Conservation (phyloP, 768 basidiomycete species). For the Melanogaster broomeanus region DNA sequence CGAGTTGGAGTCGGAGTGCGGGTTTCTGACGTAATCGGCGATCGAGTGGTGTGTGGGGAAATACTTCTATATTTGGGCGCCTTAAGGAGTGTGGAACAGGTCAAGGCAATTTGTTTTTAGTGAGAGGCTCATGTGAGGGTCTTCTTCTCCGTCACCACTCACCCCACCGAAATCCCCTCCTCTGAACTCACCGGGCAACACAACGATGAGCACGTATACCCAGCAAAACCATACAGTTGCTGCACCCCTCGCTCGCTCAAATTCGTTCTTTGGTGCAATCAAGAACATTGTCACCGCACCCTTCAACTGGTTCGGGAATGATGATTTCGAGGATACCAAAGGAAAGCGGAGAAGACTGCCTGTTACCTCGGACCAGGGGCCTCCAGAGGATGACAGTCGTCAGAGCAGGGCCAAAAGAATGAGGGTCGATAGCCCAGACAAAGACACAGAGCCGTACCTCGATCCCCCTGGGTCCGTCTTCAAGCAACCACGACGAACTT, state of each 20-base stretch:
- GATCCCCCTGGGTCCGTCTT: conserved; percentile 56
- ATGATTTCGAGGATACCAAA: conserved; percentile 49
- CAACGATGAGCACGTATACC: conserved; percentile 33
- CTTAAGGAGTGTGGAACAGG: conserved; percentile 6
- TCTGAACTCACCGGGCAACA: conserved; percentile 14
- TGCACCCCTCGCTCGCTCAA: conserved; percentile 48
- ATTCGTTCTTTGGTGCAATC: conserved; percentile 61
- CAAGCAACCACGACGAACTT: conserved; percentile 21
- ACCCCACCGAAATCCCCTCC: conserved; percentile 11
- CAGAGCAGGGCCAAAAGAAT: conserved; percentile 49
- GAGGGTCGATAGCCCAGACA: conserved; percentile 52
- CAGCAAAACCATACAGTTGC: conserved; percentile 25
- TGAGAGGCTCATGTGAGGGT: conserved; percentile 8
- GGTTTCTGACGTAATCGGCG: neutral
- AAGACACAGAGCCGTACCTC: conserved; percentile 45
- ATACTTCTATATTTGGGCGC: conserved; percentile 7
- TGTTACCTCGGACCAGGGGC: conserved; percentile 21
- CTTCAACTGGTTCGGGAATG: conserved; percentile 54
- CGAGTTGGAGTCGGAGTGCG: too few relatives aligned
- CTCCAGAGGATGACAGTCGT: conserved; percentile 35
- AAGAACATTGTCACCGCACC: conserved; percentile 69
- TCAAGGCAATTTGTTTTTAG: conserved; percentile 25
- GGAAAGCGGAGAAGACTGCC: conserved; percentile 58
- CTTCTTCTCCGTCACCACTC: conserved; percentile 24
- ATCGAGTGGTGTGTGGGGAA: conserved; percentile 8